Conservation (phyloP, 1,139 yeast genomes). For the Debaryomyces sp. region DNA sequence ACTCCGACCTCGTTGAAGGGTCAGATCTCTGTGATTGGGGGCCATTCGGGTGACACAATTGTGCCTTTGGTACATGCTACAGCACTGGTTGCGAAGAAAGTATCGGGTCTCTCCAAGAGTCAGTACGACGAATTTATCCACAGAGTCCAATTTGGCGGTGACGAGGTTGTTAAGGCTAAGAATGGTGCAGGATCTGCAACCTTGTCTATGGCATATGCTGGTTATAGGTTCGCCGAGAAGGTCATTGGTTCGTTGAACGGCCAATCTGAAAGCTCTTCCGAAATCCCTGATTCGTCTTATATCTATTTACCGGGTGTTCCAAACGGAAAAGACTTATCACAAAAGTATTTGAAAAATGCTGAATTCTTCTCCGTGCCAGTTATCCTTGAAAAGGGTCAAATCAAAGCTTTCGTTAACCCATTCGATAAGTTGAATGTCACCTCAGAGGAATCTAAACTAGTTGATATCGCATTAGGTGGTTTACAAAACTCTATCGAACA, state of each 20-base stretch:
- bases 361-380: conserved; percentile 70
- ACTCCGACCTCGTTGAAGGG: conserved; percentile 45
- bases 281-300: conserved; percentile 58
- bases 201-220: conserved; percentile 77
- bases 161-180: conserved; percentile 77
- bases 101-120: conserved; percentile 29
- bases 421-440: conserved; percentile 41
- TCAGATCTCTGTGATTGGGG: conserved; percentile 66
- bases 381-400: conserved; percentile 52
- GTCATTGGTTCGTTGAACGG: conserved; percentile 48
- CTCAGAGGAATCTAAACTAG: conserved; percentile 47
- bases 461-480: conserved; percentile 55
- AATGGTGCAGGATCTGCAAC: conserved; percentile 81
- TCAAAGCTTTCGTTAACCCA: conserved; percentile 47
- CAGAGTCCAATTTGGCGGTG: conserved; percentile 78
- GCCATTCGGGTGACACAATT: conserved; percentile 78
- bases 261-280: conserved; percentile 18
- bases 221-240: conserved; percentile 63
- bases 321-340: conserved; percentile 49
- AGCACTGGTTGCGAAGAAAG: conserved; percentile 28
- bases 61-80: conserved; percentile 54
- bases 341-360: conserved; percentile 39
- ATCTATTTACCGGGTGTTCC: conserved; percentile 60
- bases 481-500: conserved; percentile 59
- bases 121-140: conserved; percentile 50